Base-by-base conservation (phyloP, 768 basidiomycete genomes). In the Suillus subalutaceus region DNA sequence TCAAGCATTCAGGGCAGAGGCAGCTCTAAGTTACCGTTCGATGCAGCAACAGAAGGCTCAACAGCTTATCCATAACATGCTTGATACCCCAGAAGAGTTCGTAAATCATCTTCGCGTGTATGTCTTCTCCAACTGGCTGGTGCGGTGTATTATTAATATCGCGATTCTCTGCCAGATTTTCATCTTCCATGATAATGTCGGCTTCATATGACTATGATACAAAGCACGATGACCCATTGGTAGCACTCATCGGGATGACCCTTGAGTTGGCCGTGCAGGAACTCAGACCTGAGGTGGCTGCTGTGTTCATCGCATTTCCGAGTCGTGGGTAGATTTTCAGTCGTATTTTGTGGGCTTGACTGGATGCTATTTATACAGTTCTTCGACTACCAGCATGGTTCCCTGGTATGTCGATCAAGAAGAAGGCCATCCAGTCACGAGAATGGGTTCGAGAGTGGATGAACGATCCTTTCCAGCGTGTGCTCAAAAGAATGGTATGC, bases 181-280 rank as follows among this genome's bases (percentile, higher is more conserved):
- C 77, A 2, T 73, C 73, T 9, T 72, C 73, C 3, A 68, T 73
- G 3, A 75, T 79, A 46, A 76, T 78, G 73, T 64, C 72, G 2
- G 70, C 71, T 23, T 52, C 74, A 26, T 81, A 80, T 55, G 79
- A 75, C 30, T 75, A 77, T 48, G 75, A 79, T 26, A 71, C 76
- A 5, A 48, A 66, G 30, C 67, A 64, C 38, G 58, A 79, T 43
- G 80, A 80, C 62, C 64, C 48, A 23, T 70, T 76, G 65, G 73
- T 80, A n/a, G 50, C 56, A 9, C n/a, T 73, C 4, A 68, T 74
- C 4, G 70, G 73, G 20, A 69, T 66, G n/a, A 74, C 79, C 13
- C 63, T 75, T 20, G 64, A 71, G 41, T 68, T 70, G 52, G 65
- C 76, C 3, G 43, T 67, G 1, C 67, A 68, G 18, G 68, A 72